Evolutionary conservation across 106 monocot species (phyloP).

Genomic region (Dendrobium huoshanense): DNA sequence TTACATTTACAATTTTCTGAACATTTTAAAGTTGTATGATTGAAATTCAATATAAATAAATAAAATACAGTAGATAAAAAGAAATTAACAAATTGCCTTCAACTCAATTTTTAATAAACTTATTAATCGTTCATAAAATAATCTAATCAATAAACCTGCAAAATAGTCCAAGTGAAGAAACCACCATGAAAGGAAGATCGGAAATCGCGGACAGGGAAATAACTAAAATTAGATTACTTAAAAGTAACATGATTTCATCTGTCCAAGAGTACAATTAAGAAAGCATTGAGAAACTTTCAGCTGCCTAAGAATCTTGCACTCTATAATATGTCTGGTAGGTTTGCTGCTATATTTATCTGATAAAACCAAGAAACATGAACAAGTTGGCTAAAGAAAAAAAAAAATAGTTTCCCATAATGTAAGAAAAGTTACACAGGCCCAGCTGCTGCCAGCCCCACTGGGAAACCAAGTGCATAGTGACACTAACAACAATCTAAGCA

Average conservation of each 20-base stretch:
- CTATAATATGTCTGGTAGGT: background rate
- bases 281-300: background rate
- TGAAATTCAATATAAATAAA: too few relatives aligned
- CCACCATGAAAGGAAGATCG: background rate
- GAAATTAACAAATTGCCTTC: too few relatives aligned
- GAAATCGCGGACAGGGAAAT: background rate
- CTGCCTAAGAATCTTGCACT: background rate
- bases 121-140: too few relatives aligned
- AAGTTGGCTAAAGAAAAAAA: background rate
- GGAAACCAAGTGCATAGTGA: background rate
- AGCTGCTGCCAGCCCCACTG: background rate
- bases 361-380: too few relatives aligned
- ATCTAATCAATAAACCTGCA: too few relatives aligned
- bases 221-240: background rate
- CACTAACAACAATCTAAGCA: background rate
- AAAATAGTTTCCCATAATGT: background rate
- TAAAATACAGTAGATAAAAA: too few relatives aligned
- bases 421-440: background rate
- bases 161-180: too few relatives aligned
- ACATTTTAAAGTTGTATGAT: too few relatives aligned
- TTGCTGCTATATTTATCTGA: background rate
- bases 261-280: background rate
- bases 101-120: too few relatives aligned
- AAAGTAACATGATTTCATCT: background rate
- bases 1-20: too few relatives aligned